Percentiles rank a stretch among this genome's conserved stretches.
phyloP scores from a whole-genome alignment of 306 rosid genomes.

The Aeschynomene evenia region DNA sequence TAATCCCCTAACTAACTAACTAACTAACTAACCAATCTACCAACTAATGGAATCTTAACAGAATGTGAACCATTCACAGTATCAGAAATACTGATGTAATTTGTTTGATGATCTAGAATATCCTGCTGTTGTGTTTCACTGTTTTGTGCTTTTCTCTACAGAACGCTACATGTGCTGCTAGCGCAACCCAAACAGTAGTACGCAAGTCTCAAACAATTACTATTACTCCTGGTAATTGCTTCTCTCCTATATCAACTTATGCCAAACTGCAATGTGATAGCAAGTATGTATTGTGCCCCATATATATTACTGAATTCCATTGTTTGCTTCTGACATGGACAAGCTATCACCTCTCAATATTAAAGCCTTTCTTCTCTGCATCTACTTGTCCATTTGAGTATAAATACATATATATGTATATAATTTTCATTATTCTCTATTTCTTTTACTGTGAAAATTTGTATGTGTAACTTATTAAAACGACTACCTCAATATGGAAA shows the following conservation, averaged over 20 bases:
- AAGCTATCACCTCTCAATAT: background rate
- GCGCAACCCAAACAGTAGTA: slow-evolving; percentile 63
- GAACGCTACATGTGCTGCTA: slow-evolving; percentile 58
- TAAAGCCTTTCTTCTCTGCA: background rate
- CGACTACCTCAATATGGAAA: too few species aligned
- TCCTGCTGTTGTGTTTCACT: slow-evolving; percentile 29
- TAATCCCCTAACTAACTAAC: too few species aligned
- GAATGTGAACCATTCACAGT: background rate
- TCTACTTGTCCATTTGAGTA: background rate
- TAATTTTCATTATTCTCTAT: slow-evolving; percentile 2
- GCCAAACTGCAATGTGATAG: background rate
- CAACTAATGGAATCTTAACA: too few species aligned
- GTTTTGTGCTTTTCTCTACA: slow-evolving; percentile 35
- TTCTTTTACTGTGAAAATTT: background rate
- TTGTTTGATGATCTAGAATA: slow-evolving; percentile 3
- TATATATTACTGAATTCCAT: background rate
- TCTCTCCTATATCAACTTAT: background rate
- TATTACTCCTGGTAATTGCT: slow-evolving; percentile 61
- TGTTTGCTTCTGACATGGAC: background rate
- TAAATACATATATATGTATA: background rate
- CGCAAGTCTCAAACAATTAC: slow-evolving; percentile 56
- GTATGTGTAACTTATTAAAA: too few species aligned
- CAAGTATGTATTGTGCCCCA: background rate
- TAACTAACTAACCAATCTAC: too few species aligned
- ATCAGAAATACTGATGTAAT: background rate